Base-by-base conservation (phyloP, 768 basidiomycete genomes). In the Cystoderma amianthinum region DNA sequence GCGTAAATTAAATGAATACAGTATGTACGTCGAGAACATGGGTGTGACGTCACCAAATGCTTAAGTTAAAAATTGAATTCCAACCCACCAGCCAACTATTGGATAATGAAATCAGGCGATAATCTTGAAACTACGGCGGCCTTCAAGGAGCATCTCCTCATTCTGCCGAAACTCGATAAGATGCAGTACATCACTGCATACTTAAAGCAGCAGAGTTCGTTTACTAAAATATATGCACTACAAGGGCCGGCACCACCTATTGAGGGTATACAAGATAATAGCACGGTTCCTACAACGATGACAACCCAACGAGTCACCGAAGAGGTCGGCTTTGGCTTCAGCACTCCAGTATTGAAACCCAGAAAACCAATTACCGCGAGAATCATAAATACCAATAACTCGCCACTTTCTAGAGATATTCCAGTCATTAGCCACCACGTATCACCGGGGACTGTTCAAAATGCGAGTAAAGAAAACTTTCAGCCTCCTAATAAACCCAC, bases 1-100 rank as follows among this genome's bases (percentile, higher is more conserved):
- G 61, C 68, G 16, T 80, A 56, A 58, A 25, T 23, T 30, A 9
- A 30, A 30, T 9, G n/a, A n/a, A n/a, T n/a, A n/a, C 25, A 28
- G n/a, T n/a, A 28, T 28, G 25, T 28, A n/a, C 25, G 25, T 28
- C n/a, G 7, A 28, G n/a, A 7, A 28, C 7, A 28, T 28, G n/a
- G 25, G 7, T n/a, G n/a, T 28, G 25, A 28, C 25, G 25, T 28
- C 25, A 28, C 7, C n/a, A n/a, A 28, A 7, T n/a, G n/a, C n/a
- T n/a, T n/a, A n/a, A 28, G 25, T 28, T 28, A 7, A 7, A 28
- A n/a, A n/a, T 28, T 28, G 25, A n/a, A 7, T 28, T 28, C 25
- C n/a, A n/a, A n/a, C n/a, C n/a, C n/a, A n/a, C n/a, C n/a, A n/a
- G n/a, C n/a, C n/a, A n/a, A n/a, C n/a, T n/a, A n/a, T n/a, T n/a